Percentiles rank a stretch among this genome's conserved stretches.
phyloP scores from a whole-genome alignment of 148 eudicot genomes.

The Chenopodium formosanum region DNA sequence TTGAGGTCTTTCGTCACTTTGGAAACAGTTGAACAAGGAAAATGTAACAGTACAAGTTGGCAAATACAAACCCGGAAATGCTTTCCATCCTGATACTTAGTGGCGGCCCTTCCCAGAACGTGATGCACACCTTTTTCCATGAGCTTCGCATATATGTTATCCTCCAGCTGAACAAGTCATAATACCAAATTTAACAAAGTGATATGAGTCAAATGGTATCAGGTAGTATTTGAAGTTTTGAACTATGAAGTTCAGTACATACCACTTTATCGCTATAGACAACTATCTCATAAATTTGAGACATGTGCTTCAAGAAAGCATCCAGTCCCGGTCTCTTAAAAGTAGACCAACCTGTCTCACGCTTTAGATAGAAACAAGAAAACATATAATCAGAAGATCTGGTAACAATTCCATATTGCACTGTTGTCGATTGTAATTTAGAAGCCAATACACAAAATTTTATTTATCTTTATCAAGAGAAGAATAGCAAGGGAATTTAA shows the following conservation, averaged over 20 bases:
- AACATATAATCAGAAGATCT: conserved; percentile 7
- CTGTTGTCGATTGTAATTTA: neutral
- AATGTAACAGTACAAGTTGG: neutral
- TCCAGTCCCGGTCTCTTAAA: conserved; percentile 85
- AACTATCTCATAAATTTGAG: conserved; percentile 62
- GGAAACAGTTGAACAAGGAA: neutral
- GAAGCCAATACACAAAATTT: neutral
- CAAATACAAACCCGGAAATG: conserved; percentile 60
- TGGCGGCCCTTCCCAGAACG: conserved; percentile 51
- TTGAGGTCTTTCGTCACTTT: too few relatives aligned
- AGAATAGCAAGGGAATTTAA: neutral
- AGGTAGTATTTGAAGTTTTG: neutral
- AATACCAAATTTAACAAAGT: conserved; percentile 14
- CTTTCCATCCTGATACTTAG: conserved; percentile 70
- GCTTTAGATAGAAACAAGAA: conserved; percentile 33
- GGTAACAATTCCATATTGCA: neutral
- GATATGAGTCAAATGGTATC: neutral
- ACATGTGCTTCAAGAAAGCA: conserved; percentile 63
- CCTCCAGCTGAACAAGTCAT: conserved; percentile 49
- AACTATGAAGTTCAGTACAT: conserved; percentile 33
- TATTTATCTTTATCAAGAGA: neutral
- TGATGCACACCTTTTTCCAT: conserved; percentile 45
- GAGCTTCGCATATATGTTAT: conserved; percentile 48
- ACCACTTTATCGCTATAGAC: conserved; percentile 56
- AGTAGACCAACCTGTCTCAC: conserved; percentile 82